These are phyloP conservation scores for Colletotrichum musae DNA, from an alignment of 2,329 filamentous ascomycete genomes.

Conservation along the genomic window DNA sequence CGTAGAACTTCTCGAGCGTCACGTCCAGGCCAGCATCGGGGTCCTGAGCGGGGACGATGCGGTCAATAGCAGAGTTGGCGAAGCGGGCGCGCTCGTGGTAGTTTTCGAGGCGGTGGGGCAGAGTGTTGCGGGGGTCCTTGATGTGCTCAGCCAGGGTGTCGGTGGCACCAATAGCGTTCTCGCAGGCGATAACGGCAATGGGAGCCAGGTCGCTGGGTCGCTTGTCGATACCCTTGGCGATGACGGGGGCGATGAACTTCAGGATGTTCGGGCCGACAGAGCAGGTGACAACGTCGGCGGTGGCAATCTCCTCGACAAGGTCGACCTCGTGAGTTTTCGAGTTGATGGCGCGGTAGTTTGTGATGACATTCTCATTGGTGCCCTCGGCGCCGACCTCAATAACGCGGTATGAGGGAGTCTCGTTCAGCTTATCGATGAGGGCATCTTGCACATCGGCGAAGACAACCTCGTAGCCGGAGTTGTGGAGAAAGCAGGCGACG, in stretches of 20 bases:
- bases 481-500: slow-evolving; percentile 92
- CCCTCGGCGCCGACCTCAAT: slow-evolving; percentile 92
- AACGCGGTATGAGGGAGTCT: slow-evolving; percentile 84
- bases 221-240: slow-evolving; percentile 91
- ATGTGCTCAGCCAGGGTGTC: slow-evolving; percentile 88
- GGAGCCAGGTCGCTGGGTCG: slow-evolving; percentile 77
- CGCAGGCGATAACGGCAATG: slow-evolving; percentile 94
- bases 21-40: slow-evolving; percentile 86
- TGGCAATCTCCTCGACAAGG: slow-evolving; percentile 86
- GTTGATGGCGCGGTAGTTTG: slow-evolving; percentile 98
- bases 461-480: slow-evolving; percentile 95
- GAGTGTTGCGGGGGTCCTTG: slow-evolving; percentile 80
- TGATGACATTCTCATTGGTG: slow-evolving; percentile 85
- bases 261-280: slow-evolving; percentile 97
- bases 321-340: slow-evolving; percentile 87
- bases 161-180: slow-evolving; percentile 97
- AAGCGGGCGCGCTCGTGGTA: slow-evolving; percentile 85
- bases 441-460: slow-evolving; percentile 94
- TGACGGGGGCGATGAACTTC: slow-evolving; percentile 95
- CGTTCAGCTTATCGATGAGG: slow-evolving; percentile 85
- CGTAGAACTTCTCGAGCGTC: slow-evolving; percentile 97
- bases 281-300: slow-evolving; percentile 93
- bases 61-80: slow-evolving; percentile 98
- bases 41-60: slow-evolving; percentile 94
- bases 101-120: slow-evolving; percentile 74